These are phyloP conservation scores for Thermoascus crustaceus DNA, from an alignment of 2,329 filamentous ascomycete genomes.

Conservation along the genomic window DNA sequence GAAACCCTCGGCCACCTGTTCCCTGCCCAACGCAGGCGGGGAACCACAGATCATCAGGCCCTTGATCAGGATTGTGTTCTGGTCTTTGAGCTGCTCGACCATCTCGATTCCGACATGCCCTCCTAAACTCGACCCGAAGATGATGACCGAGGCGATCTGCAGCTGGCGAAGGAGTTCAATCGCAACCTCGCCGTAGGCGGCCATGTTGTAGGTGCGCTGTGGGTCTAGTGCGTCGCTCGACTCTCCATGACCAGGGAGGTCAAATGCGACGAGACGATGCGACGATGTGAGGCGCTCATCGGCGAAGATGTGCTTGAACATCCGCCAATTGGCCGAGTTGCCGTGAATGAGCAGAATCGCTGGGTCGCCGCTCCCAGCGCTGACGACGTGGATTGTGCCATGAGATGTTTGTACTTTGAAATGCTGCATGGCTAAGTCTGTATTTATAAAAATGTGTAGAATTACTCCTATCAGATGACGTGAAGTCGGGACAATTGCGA, in stretches of 20 bases:
- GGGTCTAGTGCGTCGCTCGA: slow-evolving; percentile 20
- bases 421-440: too few species aligned
- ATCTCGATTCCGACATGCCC: slow-evolving; percentile 26
- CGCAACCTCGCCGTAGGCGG: slow-evolving; percentile 24
- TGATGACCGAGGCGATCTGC: slow-evolving; percentile 14
- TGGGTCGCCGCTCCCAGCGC: too few species aligned
- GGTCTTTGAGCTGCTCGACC: slow-evolving; percentile 16
- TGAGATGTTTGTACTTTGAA: too few species aligned
- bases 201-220: slow-evolving; percentile 17
- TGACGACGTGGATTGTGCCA: too few species aligned
- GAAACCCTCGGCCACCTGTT: slow-evolving; percentile 2
- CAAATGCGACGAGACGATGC: too few species aligned
- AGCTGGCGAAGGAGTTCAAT: slow-evolving; percentile 21
- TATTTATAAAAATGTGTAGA: too few species aligned
- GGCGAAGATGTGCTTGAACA: too few species aligned
- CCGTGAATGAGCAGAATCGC: too few species aligned
- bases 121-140: slow-evolving; percentile 28
- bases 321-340: too few species aligned
- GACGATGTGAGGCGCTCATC: too few species aligned
- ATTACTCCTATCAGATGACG: too few species aligned
- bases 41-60: slow-evolving; percentile 22
- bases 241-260: slow-evolving; percentile 28
- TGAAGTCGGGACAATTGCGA: too few species aligned
- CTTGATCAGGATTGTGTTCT: background rate
- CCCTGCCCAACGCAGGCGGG: slow-evolving; percentile 9